Evolutionary conservation across 768 basidiomycete genomes (phyloP), one percentile per base, ranked within the genome.

Genomic region (Tricholoma hemisulphureum): DNA sequence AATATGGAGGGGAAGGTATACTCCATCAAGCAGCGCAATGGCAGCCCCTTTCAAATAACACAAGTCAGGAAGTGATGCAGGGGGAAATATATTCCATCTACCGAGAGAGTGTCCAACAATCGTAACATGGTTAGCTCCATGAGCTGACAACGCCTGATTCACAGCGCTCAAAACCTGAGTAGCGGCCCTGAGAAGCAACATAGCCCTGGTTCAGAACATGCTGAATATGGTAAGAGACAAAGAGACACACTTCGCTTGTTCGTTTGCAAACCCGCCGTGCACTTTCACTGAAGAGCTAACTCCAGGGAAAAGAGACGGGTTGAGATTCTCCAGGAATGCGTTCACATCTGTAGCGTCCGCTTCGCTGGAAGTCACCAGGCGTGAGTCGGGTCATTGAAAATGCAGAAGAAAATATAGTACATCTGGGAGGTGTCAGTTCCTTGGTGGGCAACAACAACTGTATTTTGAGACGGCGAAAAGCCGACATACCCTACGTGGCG

Each of bases 1-100:
- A 34, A 86, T 67, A 62, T 83, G 79, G 24, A 83, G 68, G 6
- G 79, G 78, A 18, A 88, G 75, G 63, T 78, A 85, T 34, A 86
- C 73, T 8, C 79, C 72, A 56, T 86, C 83, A 13, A 87, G 72
- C 16, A 86, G 72, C 3, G 83, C 72, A 49, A 86, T 67, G 0
- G 83, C 84, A 32, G 76, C 84, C 49, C 84, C 82, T 73, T 32
- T 58, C 64, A 10, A 3, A 39, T 39, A 35, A 35, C 2, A 35
- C 13, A 35, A 6, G n/a, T 13, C n/a, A 37, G 35, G n/a, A 18
- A 39, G 37, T n/a, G n/a, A n/a, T n/a, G n/a, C n/a, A 18, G n/a
- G 23, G 24, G 3, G n/a, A 18, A 39, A 1, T 13, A 39, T 18
- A 18, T 18, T 18, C 16, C 18, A 29, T 58, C 3, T 56, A 73